Evolutionary conservation across 106 monocot species (phyloP).

Genomic region (Alisma plantagoaquatica): DNA sequence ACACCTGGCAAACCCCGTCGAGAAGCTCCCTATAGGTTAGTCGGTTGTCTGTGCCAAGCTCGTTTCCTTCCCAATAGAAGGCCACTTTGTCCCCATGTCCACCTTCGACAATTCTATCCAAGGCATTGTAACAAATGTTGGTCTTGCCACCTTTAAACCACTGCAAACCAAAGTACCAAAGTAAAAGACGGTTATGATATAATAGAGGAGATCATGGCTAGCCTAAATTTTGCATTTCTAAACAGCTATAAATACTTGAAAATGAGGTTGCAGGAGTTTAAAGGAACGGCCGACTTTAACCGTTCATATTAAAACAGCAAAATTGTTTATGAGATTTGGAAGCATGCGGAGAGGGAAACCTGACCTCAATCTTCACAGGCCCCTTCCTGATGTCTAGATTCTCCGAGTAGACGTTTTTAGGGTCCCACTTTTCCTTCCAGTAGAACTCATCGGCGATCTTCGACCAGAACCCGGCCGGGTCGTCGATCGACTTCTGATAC

Average conservation of each 20-base stretch:
- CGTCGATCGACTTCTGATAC: conserved; percentile 56
- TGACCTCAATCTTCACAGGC: conserved; percentile 48
- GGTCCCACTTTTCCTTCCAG: conserved; percentile 64
- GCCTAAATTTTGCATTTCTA: too few species aligned
- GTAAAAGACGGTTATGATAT: too few species aligned
- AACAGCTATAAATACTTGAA: too few species aligned
- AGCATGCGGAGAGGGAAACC: too few species aligned
- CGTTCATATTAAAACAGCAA: too few species aligned
- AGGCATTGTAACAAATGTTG: too few species aligned
- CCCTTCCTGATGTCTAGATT: conserved; percentile 66
- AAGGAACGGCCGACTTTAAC: too few species aligned
- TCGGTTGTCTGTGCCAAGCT: conserved; percentile 42
- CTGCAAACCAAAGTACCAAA: conserved; percentile 18
- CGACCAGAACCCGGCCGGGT: conserved; percentile 87
- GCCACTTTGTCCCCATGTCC: conserved; percentile 65
- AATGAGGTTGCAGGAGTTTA: too few species aligned
- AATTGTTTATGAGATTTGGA: too few species aligned
- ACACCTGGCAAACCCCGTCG: conserved; percentile 75
- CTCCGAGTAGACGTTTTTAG: conserved; percentile 44
- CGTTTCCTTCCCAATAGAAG: conserved; percentile 72
- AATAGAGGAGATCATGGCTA: too few species aligned
- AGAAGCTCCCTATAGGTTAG: conserved; percentile 58
- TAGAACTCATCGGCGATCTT: conserved; percentile 51
- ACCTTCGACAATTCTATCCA: conserved; percentile 50
- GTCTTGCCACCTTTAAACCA: conserved; percentile 82